Percentiles rank a stretch among this genome's conserved stretches.
Evolutionary conservation across 768 basidiomycete genomes (phyloP).

Genomic region (Galerina sulciceps): DNA sequence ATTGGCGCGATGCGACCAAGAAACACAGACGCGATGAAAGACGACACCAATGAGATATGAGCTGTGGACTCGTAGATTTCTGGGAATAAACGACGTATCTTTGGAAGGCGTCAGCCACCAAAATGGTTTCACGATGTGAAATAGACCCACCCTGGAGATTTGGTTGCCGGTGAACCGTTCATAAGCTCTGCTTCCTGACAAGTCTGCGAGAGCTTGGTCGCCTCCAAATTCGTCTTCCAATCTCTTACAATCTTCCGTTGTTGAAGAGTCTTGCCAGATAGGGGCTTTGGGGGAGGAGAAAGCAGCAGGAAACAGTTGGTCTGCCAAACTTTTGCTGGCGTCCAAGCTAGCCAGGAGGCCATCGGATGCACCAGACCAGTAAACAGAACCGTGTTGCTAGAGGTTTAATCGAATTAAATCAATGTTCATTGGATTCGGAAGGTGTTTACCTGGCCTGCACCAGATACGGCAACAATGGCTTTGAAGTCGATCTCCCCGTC

Average conservation of each 20-base stretch:
- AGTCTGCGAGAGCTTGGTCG: conserved; percentile 68
- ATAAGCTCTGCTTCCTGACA: conserved; percentile 84
- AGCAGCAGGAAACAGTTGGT: conserved; percentile 65
- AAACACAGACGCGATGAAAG: conserved; percentile 84
- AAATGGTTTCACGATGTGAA: neutral
- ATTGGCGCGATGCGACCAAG: conserved; percentile 78
- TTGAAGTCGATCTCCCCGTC: conserved; percentile 60
- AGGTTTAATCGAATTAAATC: neutral
- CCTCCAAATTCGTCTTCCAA: conserved; percentile 75
- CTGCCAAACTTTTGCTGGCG: conserved; percentile 49
- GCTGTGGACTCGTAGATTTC: conserved; percentile 61
- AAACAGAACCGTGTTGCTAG: conserved; percentile 88
- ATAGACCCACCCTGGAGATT: conserved; percentile 64
- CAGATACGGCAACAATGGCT: conserved; percentile 68
- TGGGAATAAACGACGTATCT: conserved; percentile 63
- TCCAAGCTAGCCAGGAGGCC: conserved; percentile 57
- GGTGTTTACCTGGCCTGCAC: conserved; percentile 71
- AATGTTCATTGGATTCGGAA: neutral
- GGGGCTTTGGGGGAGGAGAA: conserved; percentile 73
- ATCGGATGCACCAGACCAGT: conserved; percentile 69
- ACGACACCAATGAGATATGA: conserved; percentile 80
- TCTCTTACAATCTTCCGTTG: conserved; percentile 70
- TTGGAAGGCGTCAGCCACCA: conserved; percentile 6
- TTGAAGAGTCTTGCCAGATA: conserved; percentile 94
- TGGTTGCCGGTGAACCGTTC: conserved; percentile 90